Percentiles rank a stretch among this genome's conserved stretches.
Conservation (phyloP, 345 rosid genomes). For the Cardamine chenopodiifolia region DNA sequence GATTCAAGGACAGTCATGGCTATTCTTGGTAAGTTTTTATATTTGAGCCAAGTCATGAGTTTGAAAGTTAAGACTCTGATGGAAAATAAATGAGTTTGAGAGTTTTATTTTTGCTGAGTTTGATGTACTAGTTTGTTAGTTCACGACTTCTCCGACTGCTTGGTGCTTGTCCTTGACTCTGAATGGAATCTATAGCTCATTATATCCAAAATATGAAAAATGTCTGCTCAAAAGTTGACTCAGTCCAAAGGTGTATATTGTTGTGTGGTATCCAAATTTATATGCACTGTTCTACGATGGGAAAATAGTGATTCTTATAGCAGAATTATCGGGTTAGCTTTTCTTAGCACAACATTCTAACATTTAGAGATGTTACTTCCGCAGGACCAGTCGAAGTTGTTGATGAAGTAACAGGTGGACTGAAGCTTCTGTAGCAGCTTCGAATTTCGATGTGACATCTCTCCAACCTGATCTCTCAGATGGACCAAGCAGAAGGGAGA, state of each 20-base stretch:
- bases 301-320: neutral
- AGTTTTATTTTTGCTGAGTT: neutral
- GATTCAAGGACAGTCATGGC: constrained; percentile 99
- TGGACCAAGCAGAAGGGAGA: constrained; percentile 24
- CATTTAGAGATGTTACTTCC: constrained; percentile 13
- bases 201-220: neutral
- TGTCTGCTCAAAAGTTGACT: neutral
- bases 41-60: constrained; percentile 7
- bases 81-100: constrained; percentile 11
- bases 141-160: constrained; percentile 1
- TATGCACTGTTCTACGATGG: constrained; percentile 7
- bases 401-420: constrained; percentile 90
- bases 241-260: neutral
- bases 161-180: constrained; percentile 15
- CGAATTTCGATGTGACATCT: neutral
- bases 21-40: constrained; percentile 72
- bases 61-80: constrained; percentile 8
- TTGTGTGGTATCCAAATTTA: constrained; percentile 11
- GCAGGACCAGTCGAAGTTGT: constrained; percentile 92
- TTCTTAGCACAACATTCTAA: neutral
- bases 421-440: constrained; percentile 69
- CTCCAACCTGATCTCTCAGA: constrained; percentile 23
- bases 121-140: constrained; percentile 4
- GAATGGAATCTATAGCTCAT: constrained; percentile 17
- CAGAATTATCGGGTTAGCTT: neutral